These are phyloP conservation scores for Yamadazyma songkhlaensis DNA, from an alignment of 1,139 yeast species.

Conservation along the genomic window DNA sequence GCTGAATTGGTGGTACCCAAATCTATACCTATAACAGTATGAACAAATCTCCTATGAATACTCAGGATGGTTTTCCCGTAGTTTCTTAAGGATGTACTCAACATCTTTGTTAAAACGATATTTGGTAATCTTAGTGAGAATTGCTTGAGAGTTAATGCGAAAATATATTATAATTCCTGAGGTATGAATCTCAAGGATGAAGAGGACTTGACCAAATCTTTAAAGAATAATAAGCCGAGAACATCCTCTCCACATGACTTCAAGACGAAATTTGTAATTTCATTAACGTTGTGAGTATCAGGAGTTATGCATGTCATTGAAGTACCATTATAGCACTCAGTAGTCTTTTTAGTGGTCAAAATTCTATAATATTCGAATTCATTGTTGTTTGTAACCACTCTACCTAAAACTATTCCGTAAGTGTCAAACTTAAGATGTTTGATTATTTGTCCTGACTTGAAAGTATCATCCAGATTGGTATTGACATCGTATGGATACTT, in stretches of 20 bases:
- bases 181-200: slow-evolving; percentile 3
- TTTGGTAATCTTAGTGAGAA: neutral
- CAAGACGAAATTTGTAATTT: slow-evolving; percentile 8
- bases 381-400: slow-evolving; percentile 2
- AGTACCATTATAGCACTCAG: slow-evolving; percentile 12
- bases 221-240: slow-evolving; percentile 9
- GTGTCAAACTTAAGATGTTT: slow-evolving; percentile 15
- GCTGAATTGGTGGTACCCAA: slow-evolving; percentile 83
- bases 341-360: slow-evolving; percentile 11
- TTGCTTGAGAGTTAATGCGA: slow-evolving; percentile 1
- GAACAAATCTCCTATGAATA: slow-evolving; percentile 5
- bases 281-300: slow-evolving; percentile 3
- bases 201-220: neutral
- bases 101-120: neutral
- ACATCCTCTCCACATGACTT: slow-evolving; percentile 14
- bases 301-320: slow-evolving; percentile 9
- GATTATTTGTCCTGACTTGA: slow-evolving; percentile 14
- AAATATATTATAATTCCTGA: neutral
- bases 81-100: neutral
- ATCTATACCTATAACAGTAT: slow-evolving; percentile 66
- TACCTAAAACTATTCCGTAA: slow-evolving; percentile 16
- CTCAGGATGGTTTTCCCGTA: neutral
- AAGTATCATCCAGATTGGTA: neutral
- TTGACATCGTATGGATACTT: slow-evolving; percentile 1
- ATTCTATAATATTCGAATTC: slow-evolving; percentile 11